phyloP scores from a whole-genome alignment of 768 basidiomycete genomes.

The Mycena indigotica region DNA sequence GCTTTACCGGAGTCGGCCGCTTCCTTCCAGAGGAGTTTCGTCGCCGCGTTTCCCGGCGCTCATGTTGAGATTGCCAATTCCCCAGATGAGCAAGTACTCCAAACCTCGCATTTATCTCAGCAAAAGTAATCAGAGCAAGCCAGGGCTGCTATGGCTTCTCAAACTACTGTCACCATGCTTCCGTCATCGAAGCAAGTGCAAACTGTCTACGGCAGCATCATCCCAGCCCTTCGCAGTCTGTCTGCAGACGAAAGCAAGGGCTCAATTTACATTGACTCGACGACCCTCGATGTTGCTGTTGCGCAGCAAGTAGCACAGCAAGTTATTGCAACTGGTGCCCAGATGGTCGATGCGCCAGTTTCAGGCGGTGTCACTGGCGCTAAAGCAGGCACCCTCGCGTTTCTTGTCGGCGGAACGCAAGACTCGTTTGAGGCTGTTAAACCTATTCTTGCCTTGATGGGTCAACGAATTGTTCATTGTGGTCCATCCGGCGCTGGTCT shows the following conservation, averaged over 20 bases:
- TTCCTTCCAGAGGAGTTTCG: conserved; percentile 59
- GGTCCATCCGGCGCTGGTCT: conserved; percentile 81
- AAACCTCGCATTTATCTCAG: conserved; percentile 8
- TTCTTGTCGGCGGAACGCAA: conserved; percentile 84
- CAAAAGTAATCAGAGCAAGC: conserved; percentile 19
- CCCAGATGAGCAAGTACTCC: conserved; percentile 70
- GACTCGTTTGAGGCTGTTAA: conserved; percentile 57
- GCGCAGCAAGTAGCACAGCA: conserved; percentile 64
- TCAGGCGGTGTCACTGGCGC: conserved; percentile 92
- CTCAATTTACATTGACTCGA: conserved; percentile 85
- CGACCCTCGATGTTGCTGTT: conserved; percentile 81
- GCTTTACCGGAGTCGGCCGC: conserved; percentile 60
- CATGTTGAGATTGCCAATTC: conserved; percentile 58
- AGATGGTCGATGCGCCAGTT: conserved; percentile 92
- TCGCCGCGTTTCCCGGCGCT: conserved; percentile 58
- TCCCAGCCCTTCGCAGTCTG: conserved; percentile 61
- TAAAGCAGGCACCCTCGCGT: conserved; percentile 83
- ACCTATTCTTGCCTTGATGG: conserved; percentile 73
- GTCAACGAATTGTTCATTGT: conserved; percentile 79
- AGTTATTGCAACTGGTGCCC: conserved; percentile 57
- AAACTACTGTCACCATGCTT: conserved; percentile 84
- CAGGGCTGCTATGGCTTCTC: conserved; percentile 66
- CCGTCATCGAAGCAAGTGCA: conserved; percentile 89
- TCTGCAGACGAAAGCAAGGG: conserved; percentile 35
- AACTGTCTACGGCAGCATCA: conserved; percentile 74